Conservation (phyloP, 2,329 filamentous ascomycete genomes). For the Didymosphaeria variabile region DNA sequence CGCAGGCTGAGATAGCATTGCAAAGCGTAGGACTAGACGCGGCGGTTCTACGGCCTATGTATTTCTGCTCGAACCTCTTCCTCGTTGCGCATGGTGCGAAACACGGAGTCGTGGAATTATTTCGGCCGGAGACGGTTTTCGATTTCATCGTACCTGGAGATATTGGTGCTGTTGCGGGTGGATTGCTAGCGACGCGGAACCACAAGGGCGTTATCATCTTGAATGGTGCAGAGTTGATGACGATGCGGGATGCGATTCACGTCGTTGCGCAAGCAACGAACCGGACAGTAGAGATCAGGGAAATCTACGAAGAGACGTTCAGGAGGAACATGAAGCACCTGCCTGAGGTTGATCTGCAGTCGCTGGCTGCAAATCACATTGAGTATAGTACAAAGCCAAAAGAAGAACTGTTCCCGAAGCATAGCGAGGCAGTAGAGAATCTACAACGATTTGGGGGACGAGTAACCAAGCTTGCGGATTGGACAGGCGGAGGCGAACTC, state of each 20-base stretch:
- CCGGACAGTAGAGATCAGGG: not conserved
- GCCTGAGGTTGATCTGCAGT: not conserved
- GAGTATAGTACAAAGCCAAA: not conserved
- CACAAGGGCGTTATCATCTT: not conserved
- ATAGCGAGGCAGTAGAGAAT: not conserved
- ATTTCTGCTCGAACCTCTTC: conserved; percentile 19
- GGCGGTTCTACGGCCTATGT: conserved; percentile 13
- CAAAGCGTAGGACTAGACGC: conserved; percentile 1
- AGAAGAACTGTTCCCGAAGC: not conserved
- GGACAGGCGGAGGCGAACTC: not conserved
- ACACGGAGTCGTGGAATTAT: conserved; percentile 13
- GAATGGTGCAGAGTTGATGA: not conserved
- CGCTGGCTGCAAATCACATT: not conserved
- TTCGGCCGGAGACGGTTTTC: conserved; percentile 3
- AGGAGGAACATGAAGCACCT: not conserved
- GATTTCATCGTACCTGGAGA: conserved; percentile 20
- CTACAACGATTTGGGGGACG: not conserved
- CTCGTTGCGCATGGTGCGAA: conserved; percentile 6
- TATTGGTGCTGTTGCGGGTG: conserved; percentile 12
- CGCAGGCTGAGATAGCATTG: conserved; percentile 17
- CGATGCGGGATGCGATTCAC: not conserved
- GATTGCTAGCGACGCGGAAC: not conserved
- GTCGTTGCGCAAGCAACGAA: not conserved
- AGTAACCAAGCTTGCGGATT: not conserved
- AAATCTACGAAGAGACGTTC: not conserved